Conservation (phyloP, 2,329 filamentous ascomycete species). For the Colletotrichum plurivorum region DNA sequence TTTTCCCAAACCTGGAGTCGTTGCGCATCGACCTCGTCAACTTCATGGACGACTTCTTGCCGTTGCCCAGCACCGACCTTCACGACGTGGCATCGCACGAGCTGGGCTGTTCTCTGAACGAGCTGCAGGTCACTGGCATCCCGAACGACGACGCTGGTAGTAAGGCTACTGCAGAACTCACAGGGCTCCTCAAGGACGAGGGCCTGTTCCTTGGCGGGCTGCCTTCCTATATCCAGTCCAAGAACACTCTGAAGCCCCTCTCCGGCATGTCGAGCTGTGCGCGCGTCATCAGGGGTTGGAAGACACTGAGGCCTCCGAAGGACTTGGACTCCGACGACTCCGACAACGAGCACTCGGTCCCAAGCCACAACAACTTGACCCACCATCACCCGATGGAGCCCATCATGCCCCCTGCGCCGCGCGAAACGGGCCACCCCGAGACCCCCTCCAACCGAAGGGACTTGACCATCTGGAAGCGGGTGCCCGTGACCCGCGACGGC, state of each 20-base stretch:
- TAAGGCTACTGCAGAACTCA: constrained; percentile 62
- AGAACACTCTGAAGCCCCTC: constrained; percentile 56
- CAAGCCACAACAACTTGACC: constrained; percentile 29
- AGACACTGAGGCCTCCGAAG: constrained; percentile 45
- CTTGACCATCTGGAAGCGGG: constrained; percentile 65
- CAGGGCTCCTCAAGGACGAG: constrained; percentile 67
- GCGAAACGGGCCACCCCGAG: constrained; percentile 58
- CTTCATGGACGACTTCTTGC: constrained; percentile 62
- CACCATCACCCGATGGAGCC: constrained; percentile 49
- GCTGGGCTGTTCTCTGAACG: constrained; percentile 66
- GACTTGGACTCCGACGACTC: constrained; percentile 45
- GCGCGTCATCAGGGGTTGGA: constrained; percentile 63
- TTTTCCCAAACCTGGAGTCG: constrained; percentile 62
- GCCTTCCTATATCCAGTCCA: constrained; percentile 58
- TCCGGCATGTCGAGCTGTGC: constrained; percentile 56
- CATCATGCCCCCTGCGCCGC: constrained; percentile 56
- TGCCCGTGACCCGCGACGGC: constrained; percentile 58
- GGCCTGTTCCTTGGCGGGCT: constrained; percentile 64
- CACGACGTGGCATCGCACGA: constrained; percentile 69
- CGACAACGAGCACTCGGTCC: constrained; percentile 34
- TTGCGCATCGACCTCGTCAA: constrained; percentile 70
- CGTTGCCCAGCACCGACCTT: constrained; percentile 61
- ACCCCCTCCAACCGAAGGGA: constrained; percentile 54
- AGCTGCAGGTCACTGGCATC: constrained; percentile 67
- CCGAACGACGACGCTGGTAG: constrained; percentile 64